Evolutionary conservation across 148 eudicot genomes (phyloP).

Genomic region (Rhododendron griersonianum): DNA sequence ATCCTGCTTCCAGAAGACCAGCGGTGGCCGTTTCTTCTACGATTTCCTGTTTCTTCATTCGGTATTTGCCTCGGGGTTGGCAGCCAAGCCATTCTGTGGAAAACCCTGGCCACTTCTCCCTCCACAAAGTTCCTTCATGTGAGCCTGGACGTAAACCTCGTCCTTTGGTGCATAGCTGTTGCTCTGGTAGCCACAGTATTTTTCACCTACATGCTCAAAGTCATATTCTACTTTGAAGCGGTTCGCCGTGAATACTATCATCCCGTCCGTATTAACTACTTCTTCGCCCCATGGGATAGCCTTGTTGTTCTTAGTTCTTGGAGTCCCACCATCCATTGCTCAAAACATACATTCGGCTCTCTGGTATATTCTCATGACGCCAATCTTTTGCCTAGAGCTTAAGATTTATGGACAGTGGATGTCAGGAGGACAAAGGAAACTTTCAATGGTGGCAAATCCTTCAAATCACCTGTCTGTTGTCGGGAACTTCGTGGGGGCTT

Average conservation of each 20-base stretch:
- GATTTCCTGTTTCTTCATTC: constrained; percentile 65
- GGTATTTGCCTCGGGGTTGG: constrained; percentile 89
- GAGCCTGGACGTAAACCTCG: constrained; percentile 47
- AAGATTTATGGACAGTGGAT: constrained; percentile 98
- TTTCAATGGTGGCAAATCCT: constrained; percentile 88
- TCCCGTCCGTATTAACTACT: constrained; percentile 79
- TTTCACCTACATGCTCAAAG: constrained; percentile 47
- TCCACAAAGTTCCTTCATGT: constrained; percentile 61
- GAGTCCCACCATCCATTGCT: constrained; percentile 54
- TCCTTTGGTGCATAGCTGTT: constrained; percentile 61
- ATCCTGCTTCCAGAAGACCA: constrained; percentile 79
- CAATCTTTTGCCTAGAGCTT: constrained; percentile 62
- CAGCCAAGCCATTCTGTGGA: constrained; percentile 93
- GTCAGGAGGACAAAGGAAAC: constrained; percentile 86
- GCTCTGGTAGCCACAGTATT: constrained; percentile 36
- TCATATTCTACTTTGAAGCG: constrained; percentile 78
- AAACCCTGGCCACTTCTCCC: constrained; percentile 45
- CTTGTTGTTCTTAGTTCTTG: constrained; percentile 55
- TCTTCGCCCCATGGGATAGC: constrained; percentile 89
- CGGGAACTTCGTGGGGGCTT: constrained; percentile 86
- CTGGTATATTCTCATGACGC: constrained; percentile 85
- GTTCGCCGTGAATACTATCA: constrained; percentile 87
- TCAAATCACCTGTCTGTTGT: constrained; percentile 68
- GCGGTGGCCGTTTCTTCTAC: constrained; percentile 91
- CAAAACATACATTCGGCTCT: constrained; percentile 34